Evolutionary conservation across 1,139 yeast species (phyloP).

Genomic region (Diutina mesorugosa): DNA sequence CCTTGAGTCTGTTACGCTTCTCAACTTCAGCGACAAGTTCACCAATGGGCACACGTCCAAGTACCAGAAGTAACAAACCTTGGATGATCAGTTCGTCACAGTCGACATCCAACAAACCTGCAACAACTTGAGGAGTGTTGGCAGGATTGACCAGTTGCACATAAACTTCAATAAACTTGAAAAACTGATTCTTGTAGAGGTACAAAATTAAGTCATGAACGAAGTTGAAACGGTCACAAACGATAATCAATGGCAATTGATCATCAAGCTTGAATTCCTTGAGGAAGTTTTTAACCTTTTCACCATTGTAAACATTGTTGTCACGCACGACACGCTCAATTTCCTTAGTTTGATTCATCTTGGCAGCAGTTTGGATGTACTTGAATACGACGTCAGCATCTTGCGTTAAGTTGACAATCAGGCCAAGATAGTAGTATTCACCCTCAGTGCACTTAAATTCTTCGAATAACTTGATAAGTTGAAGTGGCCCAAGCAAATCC

Average conservation of each 20-base stretch:
- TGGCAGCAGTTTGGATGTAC: conserved; percentile 90
- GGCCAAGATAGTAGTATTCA: conserved; percentile 81
- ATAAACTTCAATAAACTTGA: conserved; percentile 92
- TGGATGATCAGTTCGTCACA: conserved; percentile 88
- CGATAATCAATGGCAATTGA: conserved; percentile 92
- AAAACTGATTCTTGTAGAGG: conserved; percentile 87
- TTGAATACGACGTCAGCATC: conserved; percentile 94
- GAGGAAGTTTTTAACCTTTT: conserved; percentile 91
- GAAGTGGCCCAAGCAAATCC: conserved; percentile 79
- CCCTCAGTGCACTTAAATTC: conserved; percentile 91
- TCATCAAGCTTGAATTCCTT: conserved; percentile 91
- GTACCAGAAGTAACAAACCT: conserved; percentile 67
- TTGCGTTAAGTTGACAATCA: conserved; percentile 86
- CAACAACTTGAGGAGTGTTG: conserved; percentile 92
- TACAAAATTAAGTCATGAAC: conserved; percentile 89
- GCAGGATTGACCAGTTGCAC: conserved; percentile 96
- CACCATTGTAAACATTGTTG: conserved; percentile 90
- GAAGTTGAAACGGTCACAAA: conserved; percentile 84
- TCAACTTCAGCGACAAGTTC: conserved; percentile 91
- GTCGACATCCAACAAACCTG: conserved; percentile 92
- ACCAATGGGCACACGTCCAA: conserved; percentile 89
- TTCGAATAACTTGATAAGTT: conserved; percentile 81
- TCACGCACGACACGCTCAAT: conserved; percentile 93
- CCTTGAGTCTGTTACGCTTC: conserved; percentile 86
- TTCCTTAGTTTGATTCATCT: conserved; percentile 81